Evolutionary conservation across 352 stramenopile genomes (phyloP).

Genomic region (Chrysophaeum taylorii): DNA sequence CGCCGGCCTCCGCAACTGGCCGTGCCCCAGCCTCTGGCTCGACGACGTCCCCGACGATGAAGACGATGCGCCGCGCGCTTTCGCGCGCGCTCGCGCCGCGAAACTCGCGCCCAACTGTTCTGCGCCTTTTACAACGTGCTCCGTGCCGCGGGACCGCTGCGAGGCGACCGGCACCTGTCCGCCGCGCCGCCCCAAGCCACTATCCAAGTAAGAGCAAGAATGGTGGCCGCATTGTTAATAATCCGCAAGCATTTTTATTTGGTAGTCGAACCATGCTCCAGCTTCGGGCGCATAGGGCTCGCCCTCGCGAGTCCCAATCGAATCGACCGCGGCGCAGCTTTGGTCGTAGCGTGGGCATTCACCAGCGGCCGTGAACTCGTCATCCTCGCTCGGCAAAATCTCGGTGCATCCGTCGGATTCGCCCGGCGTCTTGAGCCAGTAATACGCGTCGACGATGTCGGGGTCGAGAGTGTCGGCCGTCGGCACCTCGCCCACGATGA

Average conservation of each 20-base stretch:
- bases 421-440: not conserved
- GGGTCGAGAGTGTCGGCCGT: not conserved
- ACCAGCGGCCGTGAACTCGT: not conserved
- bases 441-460: not conserved
- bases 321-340: not conserved
- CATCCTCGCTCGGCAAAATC: not conserved
- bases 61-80: slow-evolving; percentile 16
- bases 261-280: not conserved
- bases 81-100: too few species aligned
- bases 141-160: slow-evolving; percentile 34
- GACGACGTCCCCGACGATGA: slow-evolving; percentile 24
- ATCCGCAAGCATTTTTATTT: not conserved
- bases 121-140: slow-evolving; percentile 29
- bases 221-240: too few species aligned
- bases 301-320: not conserved
- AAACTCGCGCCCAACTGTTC: slow-evolving; percentile 38
- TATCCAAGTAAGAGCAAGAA: too few species aligned
- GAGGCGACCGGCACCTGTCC: slow-evolving; percentile 32
- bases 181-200: too few species aligned
- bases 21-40: slow-evolving; percentile 47
- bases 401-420: not conserved
- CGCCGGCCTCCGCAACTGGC: slow-evolving; percentile 39
- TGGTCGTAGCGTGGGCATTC: not conserved
- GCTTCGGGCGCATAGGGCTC: not conserved
- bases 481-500: not conserved